A percentile compares a stretch with the other conserved stretches of the same genome.
Evolutionary conservation across 129 eudicot genomes (phyloP).

Genomic region (Flaveria bidentis): DNA sequence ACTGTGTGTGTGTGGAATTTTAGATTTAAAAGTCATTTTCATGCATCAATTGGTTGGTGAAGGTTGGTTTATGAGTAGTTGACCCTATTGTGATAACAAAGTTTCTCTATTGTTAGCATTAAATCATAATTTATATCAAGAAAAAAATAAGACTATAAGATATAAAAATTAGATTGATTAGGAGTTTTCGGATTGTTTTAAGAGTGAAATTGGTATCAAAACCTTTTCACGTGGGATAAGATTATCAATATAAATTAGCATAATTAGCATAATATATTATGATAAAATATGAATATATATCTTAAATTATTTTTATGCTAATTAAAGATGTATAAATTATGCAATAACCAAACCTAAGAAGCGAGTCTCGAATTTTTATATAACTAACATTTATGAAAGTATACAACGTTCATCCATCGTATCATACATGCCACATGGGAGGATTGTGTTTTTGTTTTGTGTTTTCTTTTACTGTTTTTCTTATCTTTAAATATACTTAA

Average conservation of each 20-base stretch:
- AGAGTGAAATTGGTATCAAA: background rate
- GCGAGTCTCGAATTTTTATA: too few relatives aligned
- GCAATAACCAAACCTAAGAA: background rate
- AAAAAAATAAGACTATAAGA: background rate
- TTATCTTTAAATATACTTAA: too few relatives aligned
- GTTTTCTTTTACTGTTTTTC: too few relatives aligned
- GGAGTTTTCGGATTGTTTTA: background rate
- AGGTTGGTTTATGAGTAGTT: constrained; percentile 40
- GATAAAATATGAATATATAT: too few relatives aligned
- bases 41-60: constrained; percentile 36
- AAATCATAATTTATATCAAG: background rate
- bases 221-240: background rate
- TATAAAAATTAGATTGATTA: background rate
- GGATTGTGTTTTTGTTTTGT: too few relatives aligned
- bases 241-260: background rate
- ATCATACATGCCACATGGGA: too few relatives aligned
- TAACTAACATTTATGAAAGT: too few relatives aligned
- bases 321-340: background rate
- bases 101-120: background rate
- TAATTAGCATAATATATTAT: too few relatives aligned
- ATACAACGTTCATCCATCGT: too few relatives aligned
- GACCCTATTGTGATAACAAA: constrained; percentile 7
- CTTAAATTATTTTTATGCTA: background rate
- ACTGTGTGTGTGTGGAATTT: background rate
- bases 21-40: constrained; percentile 34